These are phyloP conservation scores for Phytophthora idaei DNA, from an alignment of 352 stramenopile genomes.

Conservation along the genomic window DNA sequence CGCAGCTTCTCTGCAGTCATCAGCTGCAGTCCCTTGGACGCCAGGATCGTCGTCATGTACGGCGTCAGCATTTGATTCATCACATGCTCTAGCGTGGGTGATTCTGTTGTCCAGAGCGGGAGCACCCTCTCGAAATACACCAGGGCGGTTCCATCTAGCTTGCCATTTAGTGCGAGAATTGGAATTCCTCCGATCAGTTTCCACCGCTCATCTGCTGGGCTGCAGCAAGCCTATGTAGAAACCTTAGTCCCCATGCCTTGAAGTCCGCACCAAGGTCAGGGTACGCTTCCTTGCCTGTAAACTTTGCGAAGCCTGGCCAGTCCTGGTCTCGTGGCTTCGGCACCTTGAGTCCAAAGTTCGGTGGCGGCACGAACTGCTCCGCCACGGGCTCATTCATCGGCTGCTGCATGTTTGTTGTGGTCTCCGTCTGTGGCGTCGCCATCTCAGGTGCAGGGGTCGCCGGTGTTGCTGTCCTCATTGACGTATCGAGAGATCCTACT, in stretches of 20 bases:
- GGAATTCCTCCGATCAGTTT: slow-evolving; percentile 5
- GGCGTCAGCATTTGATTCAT: slow-evolving; percentile 1
- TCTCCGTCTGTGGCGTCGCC: neutral
- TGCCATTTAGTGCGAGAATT: slow-evolving; percentile 7
- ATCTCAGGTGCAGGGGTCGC: no score
- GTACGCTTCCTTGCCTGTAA: slow-evolving; percentile 13
- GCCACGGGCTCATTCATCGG: neutral
- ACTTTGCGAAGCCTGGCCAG: neutral
- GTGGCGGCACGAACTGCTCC: neutral
- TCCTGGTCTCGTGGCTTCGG: slow-evolving; percentile 3
- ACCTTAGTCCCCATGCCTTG: slow-evolving; percentile 7
- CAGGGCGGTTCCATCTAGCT: slow-evolving; percentile 5
- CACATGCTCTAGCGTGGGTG: slow-evolving; percentile 8
- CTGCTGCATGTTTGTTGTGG: neutral
- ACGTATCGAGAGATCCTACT: neutral
- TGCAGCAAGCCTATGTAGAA: slow-evolving; percentile 3
- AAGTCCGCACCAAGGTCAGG: slow-evolving; percentile 5
- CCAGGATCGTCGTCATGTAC: neutral
- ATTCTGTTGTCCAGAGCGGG: neutral
- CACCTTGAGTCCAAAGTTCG: slow-evolving; percentile 2
- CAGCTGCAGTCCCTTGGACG: slow-evolving; percentile 2
- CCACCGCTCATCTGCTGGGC: slow-evolving; percentile 5
- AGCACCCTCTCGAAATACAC: slow-evolving; percentile 8
- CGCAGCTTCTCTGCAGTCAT: slow-evolving; percentile 5
- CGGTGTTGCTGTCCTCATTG: neutral